Percentiles rank a stretch among this genome's conserved stretches.
Evolutionary conservation across 192 early-diverging fungal genomes (phyloP).

Genomic region (Backusella sp.): DNA sequence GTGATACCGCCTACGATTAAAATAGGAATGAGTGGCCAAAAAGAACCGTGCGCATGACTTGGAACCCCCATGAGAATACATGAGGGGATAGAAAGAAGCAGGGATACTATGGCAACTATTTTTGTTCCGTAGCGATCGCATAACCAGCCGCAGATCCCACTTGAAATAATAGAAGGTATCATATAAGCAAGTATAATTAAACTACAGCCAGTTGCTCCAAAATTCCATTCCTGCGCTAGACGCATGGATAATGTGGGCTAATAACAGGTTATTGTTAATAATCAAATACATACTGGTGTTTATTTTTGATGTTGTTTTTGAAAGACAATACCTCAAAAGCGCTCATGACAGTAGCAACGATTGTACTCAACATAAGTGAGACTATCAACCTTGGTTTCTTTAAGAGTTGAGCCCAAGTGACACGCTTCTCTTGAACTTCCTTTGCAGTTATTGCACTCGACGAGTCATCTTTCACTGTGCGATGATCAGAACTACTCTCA

Average conservation of each 20-base stretch:
- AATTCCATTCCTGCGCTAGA: slow-evolving; percentile 33
- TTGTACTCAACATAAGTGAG: slow-evolving; percentile 14
- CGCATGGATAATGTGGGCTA: slow-evolving; percentile 43
- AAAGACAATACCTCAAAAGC: slow-evolving; percentile 24
- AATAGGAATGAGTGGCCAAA: slow-evolving; percentile 32
- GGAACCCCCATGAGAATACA: slow-evolving; percentile 38
- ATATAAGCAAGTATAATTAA: slow-evolving; percentile 39
- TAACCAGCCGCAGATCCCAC: slow-evolving; percentile 41
- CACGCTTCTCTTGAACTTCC: background rate
- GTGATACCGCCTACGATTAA: slow-evolving; percentile 35
- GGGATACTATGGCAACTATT: slow-evolving; percentile 29
- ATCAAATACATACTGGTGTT: background rate
- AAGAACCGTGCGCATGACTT: background rate
- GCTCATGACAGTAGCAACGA: slow-evolving; percentile 22
- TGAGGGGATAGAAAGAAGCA: slow-evolving; percentile 19
- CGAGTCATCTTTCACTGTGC: background rate
- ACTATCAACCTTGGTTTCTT: slow-evolving; percentile 13
- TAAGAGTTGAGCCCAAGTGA: slow-evolving; percentile 4
- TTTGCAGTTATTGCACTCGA: background rate
- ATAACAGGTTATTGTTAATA: slow-evolving; percentile 11
- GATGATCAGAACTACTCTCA: background rate
- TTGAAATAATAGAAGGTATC: slow-evolving; percentile 36
- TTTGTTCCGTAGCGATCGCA: slow-evolving; percentile 46
- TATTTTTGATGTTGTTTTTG: background rate
- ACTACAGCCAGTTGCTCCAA: slow-evolving; percentile 39